Conservation (phyloP, 179 eudicot species). For the Beta macrorhiza region DNA sequence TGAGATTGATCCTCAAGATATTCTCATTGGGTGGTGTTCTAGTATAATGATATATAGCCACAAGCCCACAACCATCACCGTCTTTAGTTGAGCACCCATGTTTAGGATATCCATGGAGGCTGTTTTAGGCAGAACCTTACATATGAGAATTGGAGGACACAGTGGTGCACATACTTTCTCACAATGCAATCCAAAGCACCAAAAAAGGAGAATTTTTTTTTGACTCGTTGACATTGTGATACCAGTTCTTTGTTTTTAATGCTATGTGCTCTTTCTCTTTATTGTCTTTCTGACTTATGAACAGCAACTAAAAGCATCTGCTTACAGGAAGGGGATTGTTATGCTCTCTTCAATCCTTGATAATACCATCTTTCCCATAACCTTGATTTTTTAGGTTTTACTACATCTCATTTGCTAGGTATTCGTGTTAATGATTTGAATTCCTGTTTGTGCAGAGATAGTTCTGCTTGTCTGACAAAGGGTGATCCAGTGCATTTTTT, state of each 20-base stretch:
- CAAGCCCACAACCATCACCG: not conserved
- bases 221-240: not conserved
- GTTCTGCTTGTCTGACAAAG: no score
- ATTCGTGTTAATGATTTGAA: not conserved
- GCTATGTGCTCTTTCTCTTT: not conserved
- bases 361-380: not conserved
- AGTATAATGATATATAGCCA: not conserved
- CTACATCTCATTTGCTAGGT: no score
- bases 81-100: not conserved
- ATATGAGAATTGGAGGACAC: not conserved
- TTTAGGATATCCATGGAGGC: not conserved
- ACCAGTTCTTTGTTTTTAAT: not conserved
- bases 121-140: not conserved
- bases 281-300: not conserved
- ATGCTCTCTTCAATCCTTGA: not conserved
- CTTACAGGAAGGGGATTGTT: not conserved
- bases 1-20: conserved; percentile 3
- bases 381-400: no score
- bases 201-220: no score
- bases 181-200: not conserved
- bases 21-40: not conserved
- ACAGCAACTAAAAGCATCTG: not conserved
- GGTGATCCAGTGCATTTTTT: no score
- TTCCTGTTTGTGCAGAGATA: no score
- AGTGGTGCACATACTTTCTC: not conserved